These are phyloP conservation scores for Irpex sp. DNA, from an alignment of 1,284 basidiomycete genomes.

Conservation along the genomic window DNA sequence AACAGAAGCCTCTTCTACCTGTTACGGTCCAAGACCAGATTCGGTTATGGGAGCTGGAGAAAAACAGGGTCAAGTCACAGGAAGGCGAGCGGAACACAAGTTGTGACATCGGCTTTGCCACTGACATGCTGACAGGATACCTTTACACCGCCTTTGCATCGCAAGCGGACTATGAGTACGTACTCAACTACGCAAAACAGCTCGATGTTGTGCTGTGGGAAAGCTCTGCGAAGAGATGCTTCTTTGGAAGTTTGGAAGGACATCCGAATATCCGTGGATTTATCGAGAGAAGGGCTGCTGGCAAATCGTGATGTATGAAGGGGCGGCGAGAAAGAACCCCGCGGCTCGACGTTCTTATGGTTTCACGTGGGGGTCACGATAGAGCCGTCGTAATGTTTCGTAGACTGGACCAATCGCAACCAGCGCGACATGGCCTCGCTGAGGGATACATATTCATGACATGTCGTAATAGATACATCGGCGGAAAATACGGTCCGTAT, in stretches of 20 bases:
- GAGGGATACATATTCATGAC: background rate
- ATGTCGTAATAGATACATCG: background rate
- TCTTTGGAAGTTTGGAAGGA: constrained; percentile 82
- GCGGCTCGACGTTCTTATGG: background rate
- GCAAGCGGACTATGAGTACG: constrained; percentile 83
- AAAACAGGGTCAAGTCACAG: constrained; percentile 84
- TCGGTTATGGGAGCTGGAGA: constrained; percentile 95
- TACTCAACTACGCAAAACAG: constrained; percentile 82
- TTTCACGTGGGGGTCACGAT: background rate
- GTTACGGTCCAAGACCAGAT: constrained; percentile 99
- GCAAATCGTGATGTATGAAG: constrained; percentile 20
- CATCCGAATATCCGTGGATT: constrained; percentile 78
- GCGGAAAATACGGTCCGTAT: background rate
- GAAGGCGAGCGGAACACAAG: constrained; percentile 55
- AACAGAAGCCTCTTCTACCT: constrained; percentile 83
- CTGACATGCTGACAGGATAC: constrained; percentile 53
- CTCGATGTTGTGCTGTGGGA: constrained; percentile 83
- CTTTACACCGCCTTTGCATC: constrained; percentile 88
- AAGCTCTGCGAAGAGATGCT: constrained; percentile 64
- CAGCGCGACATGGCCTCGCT: background rate
- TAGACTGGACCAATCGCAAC: background rate
- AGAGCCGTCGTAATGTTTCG: background rate
- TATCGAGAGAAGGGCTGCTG: constrained; percentile 55
- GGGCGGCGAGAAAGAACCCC: background rate
- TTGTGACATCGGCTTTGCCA: constrained; percentile 16